phyloP scores from a whole-genome alignment of 2,329 filamentous ascomycete genomes.

The Colletotrichum liriopes region DNA sequence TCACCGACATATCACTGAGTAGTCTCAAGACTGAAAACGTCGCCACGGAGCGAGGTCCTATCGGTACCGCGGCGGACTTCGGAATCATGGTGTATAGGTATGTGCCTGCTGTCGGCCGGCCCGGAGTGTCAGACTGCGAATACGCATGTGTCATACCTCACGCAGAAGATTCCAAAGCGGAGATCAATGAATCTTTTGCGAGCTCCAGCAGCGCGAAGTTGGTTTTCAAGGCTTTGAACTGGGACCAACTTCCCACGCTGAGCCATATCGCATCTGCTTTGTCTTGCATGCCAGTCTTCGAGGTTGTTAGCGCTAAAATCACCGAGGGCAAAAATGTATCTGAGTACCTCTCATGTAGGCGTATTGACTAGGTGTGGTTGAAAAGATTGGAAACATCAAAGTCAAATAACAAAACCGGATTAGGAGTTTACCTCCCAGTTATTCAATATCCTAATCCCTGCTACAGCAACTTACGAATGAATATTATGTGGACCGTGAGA shows the following conservation, averaged over 20 bases:
- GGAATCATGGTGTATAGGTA: slow-evolving; percentile 71
- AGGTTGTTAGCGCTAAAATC: slow-evolving; percentile 57
- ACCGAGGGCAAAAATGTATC: not conserved
- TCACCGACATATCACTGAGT: slow-evolving; percentile 55
- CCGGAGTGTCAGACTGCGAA: slow-evolving; percentile 66
- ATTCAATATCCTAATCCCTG: no score
- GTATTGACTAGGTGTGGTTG: not conserved
- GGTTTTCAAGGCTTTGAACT: slow-evolving; percentile 64
- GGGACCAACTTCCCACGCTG: slow-evolving; percentile 71
- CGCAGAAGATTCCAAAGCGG: slow-evolving; percentile 52
- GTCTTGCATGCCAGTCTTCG: slow-evolving; percentile 70
- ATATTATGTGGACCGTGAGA: no score
- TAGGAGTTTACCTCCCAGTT: no score
- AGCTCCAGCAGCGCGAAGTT: slow-evolving; percentile 57
- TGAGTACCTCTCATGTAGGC: slow-evolving; percentile 1
- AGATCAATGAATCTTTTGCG: slow-evolving; percentile 48
- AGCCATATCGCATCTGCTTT: slow-evolving; percentile 69
- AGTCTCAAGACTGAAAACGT: slow-evolving; percentile 46
- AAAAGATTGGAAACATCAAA: not conserved
- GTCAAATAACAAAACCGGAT: no score
- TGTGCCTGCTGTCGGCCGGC: slow-evolving; percentile 67
- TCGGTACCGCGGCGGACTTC: slow-evolving; percentile 51
- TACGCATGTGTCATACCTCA: slow-evolving; percentile 57
- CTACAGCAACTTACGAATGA: no score
- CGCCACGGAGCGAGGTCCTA: slow-evolving; percentile 39